phyloP scores from a whole-genome alignment of 495 filamentous ascomycete genomes.

The Penicillium robsamsonii region DNA sequence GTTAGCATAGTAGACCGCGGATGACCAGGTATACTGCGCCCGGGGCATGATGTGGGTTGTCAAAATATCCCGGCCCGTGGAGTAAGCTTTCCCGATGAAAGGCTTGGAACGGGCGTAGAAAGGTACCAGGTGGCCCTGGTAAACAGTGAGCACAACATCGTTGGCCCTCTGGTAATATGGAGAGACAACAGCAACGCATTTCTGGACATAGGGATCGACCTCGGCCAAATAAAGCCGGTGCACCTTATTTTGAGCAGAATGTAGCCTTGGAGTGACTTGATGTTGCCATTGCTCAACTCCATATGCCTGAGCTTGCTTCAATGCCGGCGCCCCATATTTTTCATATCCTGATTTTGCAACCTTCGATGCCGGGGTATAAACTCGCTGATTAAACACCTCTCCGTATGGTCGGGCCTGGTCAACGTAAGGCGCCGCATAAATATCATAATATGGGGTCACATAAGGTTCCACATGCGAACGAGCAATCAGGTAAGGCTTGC shows the following conservation, averaged over 20 bases:
- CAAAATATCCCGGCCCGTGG: constrained; percentile 61
- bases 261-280: constrained; percentile 69
- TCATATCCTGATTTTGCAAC: constrained; percentile 62
- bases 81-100: constrained; percentile 69
- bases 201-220: constrained; percentile 72
- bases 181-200: constrained; percentile 49
- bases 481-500: constrained; percentile 75
- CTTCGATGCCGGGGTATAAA: constrained; percentile 63
- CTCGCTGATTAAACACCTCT: constrained; percentile 57
- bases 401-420: constrained; percentile 75
- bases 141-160: constrained; percentile 59
- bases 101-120: constrained; percentile 69
- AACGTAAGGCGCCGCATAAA: constrained; percentile 79
- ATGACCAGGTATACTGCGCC: constrained; percentile 64
- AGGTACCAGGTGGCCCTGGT: constrained; percentile 71
- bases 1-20: constrained; percentile 64
- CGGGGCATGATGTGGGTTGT: constrained; percentile 71
- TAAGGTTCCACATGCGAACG: constrained; percentile 70
- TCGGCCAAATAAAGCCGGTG: constrained; percentile 64
- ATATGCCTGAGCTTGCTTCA: constrained; percentile 63
- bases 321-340: constrained; percentile 74
- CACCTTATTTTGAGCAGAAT: constrained; percentile 56
- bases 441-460: constrained; percentile 80
- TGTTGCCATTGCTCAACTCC: constrained; percentile 73
- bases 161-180: constrained; percentile 72